phyloP scores from a whole-genome alignment of 2,329 filamentous ascomycete species.

The Aureobasidium sp. region DNA sequence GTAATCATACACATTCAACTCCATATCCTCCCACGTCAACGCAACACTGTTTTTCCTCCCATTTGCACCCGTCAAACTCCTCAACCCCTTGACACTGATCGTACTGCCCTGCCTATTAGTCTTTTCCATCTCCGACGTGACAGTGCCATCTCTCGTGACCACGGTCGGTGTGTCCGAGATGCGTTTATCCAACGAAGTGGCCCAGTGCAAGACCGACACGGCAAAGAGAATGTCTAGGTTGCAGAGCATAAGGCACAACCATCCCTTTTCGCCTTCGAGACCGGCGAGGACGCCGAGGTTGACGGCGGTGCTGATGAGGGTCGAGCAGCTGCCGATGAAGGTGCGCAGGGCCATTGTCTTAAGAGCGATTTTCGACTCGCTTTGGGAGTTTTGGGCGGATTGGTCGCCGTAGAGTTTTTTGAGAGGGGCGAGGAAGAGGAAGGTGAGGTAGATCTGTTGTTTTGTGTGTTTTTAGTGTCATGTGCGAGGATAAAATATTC shows the following conservation, averaged over 20 bases:
- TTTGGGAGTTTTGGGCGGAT: neutral
- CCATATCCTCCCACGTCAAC: neutral
- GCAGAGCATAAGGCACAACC: slow-evolving; percentile 11
- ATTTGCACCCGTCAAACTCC: neutral
- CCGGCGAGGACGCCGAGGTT: slow-evolving; percentile 6
- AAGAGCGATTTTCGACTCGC: neutral
- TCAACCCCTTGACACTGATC: neutral
- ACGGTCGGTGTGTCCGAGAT: neutral
- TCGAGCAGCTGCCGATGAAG: neutral
- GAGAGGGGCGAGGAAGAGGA: slow-evolving; percentile 3
- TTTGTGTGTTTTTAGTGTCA: too few relatives aligned
- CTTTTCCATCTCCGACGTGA: neutral
- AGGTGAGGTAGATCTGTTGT: slow-evolving; percentile 6
- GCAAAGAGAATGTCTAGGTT: slow-evolving; percentile 7
- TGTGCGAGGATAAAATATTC: too few relatives aligned
- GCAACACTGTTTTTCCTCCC: neutral
- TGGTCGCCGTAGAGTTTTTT: neutral
- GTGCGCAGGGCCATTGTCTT: slow-evolving; percentile 10
- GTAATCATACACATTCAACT: neutral
- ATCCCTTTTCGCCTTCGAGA: slow-evolving; percentile 1
- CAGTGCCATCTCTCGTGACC: neutral
- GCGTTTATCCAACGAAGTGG: neutral
- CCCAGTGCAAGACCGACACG: neutral
- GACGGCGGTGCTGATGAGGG: neutral
- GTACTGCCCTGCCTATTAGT: neutral